phyloP scores from a whole-genome alignment of 148 eudicot genomes.

The Rhododendron vialii region DNA sequence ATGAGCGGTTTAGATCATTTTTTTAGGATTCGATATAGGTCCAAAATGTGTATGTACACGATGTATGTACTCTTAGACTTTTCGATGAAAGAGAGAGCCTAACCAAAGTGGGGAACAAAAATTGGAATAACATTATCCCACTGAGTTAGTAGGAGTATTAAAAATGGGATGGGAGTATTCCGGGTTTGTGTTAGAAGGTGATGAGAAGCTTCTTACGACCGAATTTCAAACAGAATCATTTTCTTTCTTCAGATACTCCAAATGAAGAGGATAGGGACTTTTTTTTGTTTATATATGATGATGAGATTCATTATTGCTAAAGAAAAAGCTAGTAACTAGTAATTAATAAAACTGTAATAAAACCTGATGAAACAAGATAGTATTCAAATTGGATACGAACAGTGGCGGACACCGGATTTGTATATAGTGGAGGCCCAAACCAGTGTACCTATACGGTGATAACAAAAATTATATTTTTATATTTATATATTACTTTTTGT shows the following conservation, averaged over 20 bases:
- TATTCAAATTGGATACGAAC: neutral
- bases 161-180: neutral
- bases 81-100: neutral
- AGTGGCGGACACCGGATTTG: too few species aligned
- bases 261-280: neutral
- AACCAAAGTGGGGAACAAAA: neutral
- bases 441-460: too few species aligned
- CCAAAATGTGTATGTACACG: too few species aligned
- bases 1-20: too few species aligned
- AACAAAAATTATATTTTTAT: too few species aligned
- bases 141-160: neutral
- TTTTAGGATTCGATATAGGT: too few species aligned
- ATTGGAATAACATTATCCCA: neutral
- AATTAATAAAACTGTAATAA: too few species aligned
- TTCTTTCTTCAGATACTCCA: neutral
- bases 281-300: too few species aligned
- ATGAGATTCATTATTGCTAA: too few species aligned
- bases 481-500: too few species aligned
- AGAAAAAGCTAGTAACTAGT: neutral
- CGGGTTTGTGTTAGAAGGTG: neutral
- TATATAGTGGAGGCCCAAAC: too few species aligned
- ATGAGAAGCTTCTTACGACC: neutral
- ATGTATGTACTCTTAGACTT: too few species aligned
- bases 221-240: neutral
- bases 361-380: neutral